A percentile compares a stretch with the other conserved stretches of the same genome.
Conservation (phyloP, 352 stramenopile genomes). For the Phytopythium vexans region DNA sequence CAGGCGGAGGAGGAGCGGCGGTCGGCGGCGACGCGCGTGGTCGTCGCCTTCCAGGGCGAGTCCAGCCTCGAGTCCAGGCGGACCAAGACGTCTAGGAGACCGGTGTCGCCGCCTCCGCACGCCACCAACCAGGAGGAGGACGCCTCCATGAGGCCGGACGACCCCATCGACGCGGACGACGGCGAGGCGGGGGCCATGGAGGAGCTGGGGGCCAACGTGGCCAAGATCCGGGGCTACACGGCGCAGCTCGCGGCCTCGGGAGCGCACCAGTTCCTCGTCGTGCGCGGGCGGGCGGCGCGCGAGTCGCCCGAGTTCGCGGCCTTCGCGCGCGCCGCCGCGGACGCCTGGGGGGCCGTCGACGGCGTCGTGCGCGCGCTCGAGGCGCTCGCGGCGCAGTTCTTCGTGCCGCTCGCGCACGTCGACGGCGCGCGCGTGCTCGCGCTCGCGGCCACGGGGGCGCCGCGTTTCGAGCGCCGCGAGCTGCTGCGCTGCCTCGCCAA, state of each 20-base stretch:
- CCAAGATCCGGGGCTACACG: slow-evolving; percentile 81
- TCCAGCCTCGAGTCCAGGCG: not conserved
- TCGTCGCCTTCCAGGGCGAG: slow-evolving; percentile 1
- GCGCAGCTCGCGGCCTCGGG: slow-evolving; percentile 77
- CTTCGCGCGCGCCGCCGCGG: slow-evolving; percentile 69
- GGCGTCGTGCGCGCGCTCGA: slow-evolving; percentile 73
- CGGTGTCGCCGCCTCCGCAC: slow-evolving; percentile 9
- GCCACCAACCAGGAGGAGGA: slow-evolving; percentile 33
- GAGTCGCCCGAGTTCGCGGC: slow-evolving; percentile 87
- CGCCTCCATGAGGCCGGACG: slow-evolving; percentile 13
- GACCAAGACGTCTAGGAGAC: slow-evolving; percentile 1
- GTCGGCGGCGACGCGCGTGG: slow-evolving; percentile 6
- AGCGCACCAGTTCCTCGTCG: slow-evolving; percentile 89
- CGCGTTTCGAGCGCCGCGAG: slow-evolving; percentile 46
- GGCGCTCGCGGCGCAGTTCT: slow-evolving; percentile 72
- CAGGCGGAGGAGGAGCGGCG: slow-evolving; percentile 9
- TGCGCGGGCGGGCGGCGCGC: slow-evolving; percentile 74
- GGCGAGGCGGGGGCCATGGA: slow-evolving; percentile 45
- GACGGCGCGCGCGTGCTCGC: slow-evolving; percentile 77
- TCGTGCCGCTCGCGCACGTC: slow-evolving; percentile 83
- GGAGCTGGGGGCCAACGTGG: slow-evolving; percentile 65
- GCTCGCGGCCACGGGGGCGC: slow-evolving; percentile 62
- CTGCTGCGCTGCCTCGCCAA: slow-evolving; percentile 85
- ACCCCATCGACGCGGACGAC: slow-evolving; percentile 16
- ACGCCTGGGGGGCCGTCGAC: slow-evolving; percentile 81